A percentile compares a stretch with the other conserved stretches of the same genome.
Evolutionary conservation across 768 basidiomycete genomes (phyloP).

Genomic region (Agaricus bisporus): DNA sequence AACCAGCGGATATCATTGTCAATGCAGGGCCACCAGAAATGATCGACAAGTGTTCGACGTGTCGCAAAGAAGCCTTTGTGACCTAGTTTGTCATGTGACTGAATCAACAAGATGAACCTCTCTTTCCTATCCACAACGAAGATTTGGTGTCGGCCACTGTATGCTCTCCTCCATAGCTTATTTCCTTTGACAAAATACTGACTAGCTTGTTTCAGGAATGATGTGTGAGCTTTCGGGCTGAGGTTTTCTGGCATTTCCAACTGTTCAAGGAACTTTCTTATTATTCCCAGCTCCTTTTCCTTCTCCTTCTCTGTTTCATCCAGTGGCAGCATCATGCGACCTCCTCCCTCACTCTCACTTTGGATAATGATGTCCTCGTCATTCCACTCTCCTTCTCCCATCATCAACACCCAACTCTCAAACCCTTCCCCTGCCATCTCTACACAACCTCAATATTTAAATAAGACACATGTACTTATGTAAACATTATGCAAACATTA

Average conservation of each 20-base stretch:
- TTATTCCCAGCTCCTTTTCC: not conserved
- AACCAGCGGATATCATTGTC: conserved; percentile 19
- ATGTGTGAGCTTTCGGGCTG: not conserved
- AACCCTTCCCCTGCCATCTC: not conserved
- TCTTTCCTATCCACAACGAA: conserved; percentile 12
- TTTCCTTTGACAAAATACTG: conserved; percentile 7
- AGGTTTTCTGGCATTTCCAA: not conserved
- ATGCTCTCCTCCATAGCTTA: conserved; percentile 18
- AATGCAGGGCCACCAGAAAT: conserved; percentile 26
- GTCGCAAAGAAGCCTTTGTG: conserved; percentile 22
- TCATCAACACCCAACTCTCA: too few species aligned
- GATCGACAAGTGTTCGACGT: conserved; percentile 13
- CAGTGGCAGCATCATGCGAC: not conserved
- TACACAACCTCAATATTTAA: too few species aligned
- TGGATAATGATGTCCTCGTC: not conserved
- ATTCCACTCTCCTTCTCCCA: not conserved
- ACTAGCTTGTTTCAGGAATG: not conserved
- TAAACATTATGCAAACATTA: too few species aligned
- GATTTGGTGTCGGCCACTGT: conserved; percentile 16
- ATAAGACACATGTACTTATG: too few species aligned
- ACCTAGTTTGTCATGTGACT: conserved; percentile 21
- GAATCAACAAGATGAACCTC: conserved; percentile 14
- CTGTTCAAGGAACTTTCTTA: conserved; percentile 6
- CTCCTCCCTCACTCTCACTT: not conserved
- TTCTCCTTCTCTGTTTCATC: not conserved